Percentiles rank a stretch among this genome's conserved stretches.
Conservation (phyloP, 2,329 filamentous ascomycete genomes). For the Alternaria gaisen region DNA sequence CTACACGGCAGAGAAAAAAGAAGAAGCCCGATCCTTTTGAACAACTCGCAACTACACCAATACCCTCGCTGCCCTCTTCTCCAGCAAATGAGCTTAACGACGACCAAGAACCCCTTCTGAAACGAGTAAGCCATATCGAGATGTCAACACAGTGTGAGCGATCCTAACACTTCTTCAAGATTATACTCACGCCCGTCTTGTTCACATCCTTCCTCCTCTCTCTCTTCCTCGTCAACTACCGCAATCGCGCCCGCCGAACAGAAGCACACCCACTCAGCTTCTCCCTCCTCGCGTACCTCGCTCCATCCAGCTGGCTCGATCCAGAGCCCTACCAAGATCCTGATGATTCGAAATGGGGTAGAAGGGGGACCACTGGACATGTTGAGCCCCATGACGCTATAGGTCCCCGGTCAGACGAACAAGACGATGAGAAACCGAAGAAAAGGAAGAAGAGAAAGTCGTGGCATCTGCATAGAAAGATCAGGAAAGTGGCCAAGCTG, state of each 20-base stretch:
- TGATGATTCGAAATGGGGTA: slow-evolving; percentile 36
- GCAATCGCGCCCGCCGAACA: slow-evolving; percentile 62
- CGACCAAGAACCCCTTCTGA: slow-evolving; percentile 35
- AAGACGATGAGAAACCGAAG: slow-evolving; percentile 8
- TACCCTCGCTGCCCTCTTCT: slow-evolving; percentile 33
- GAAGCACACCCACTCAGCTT: slow-evolving; percentile 37
- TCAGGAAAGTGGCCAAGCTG: slow-evolving; percentile 66
- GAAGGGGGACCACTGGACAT: slow-evolving; percentile 23
- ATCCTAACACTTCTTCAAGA: slow-evolving; percentile 27
- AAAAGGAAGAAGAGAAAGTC: slow-evolving; percentile 26
- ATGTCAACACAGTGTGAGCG: neutral
- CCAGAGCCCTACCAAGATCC: slow-evolving; percentile 57
- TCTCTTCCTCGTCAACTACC: slow-evolving; percentile 68
- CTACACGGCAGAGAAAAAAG: slow-evolving; percentile 29
- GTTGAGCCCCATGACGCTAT: slow-evolving; percentile 35
- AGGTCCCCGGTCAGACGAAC: slow-evolving; percentile 17
- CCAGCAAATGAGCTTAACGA: slow-evolving; percentile 27
- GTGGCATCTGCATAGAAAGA: slow-evolving; percentile 55
- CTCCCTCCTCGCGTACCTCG: slow-evolving; percentile 34
- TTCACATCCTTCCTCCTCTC: slow-evolving; percentile 72
- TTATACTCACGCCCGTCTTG: slow-evolving; percentile 69
- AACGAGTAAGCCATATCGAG: slow-evolving; percentile 27
- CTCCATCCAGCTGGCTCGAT: slow-evolving; percentile 41
- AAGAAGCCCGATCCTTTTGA: slow-evolving; percentile 44
- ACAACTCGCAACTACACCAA: slow-evolving; percentile 36